Conservation (phyloP, 164 flowering plant genomes). For the Taxillus chinensis region DNA sequence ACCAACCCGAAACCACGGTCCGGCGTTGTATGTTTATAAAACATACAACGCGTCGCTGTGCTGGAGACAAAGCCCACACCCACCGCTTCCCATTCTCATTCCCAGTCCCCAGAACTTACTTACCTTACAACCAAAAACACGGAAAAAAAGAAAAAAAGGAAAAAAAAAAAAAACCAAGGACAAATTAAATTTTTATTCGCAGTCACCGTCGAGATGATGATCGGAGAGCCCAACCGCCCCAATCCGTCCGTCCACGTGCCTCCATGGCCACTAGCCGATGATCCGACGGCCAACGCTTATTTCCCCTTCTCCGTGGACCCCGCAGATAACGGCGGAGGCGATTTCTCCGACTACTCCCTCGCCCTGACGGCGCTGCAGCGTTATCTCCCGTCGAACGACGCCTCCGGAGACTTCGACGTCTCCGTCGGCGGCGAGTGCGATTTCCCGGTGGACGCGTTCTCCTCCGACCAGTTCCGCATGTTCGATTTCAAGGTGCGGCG, state of each 20-base stretch:
- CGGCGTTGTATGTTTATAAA: too few species aligned
- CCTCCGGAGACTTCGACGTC: conserved; percentile 27
- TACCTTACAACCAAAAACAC: too few species aligned
- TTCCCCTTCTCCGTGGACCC: neutral
- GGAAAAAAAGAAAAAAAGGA: neutral
- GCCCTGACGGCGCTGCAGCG: neutral
- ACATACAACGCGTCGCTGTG: too few species aligned
- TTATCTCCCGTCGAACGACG: neutral
- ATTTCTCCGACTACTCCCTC: neutral
- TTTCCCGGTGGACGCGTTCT: conserved; percentile 29
- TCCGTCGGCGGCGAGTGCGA: conserved; percentile 7
- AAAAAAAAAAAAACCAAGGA: neutral
- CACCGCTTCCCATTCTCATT: too few species aligned
- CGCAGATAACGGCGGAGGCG: neutral
- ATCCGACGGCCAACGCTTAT: neutral
- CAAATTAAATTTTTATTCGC: too few species aligned
- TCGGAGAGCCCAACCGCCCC: neutral
- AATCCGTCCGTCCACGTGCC: neutral
- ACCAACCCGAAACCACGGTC: too few species aligned
- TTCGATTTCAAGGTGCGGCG: conserved; percentile 63
- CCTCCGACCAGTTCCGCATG: conserved; percentile 72
- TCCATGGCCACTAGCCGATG: neutral
- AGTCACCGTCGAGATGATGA: neutral
- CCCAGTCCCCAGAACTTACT: too few species aligned
- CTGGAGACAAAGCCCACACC: too few species aligned